Conservation (phyloP, 2,329 filamentous ascomycete genomes). For the Cladophialophora chaetospira region DNA sequence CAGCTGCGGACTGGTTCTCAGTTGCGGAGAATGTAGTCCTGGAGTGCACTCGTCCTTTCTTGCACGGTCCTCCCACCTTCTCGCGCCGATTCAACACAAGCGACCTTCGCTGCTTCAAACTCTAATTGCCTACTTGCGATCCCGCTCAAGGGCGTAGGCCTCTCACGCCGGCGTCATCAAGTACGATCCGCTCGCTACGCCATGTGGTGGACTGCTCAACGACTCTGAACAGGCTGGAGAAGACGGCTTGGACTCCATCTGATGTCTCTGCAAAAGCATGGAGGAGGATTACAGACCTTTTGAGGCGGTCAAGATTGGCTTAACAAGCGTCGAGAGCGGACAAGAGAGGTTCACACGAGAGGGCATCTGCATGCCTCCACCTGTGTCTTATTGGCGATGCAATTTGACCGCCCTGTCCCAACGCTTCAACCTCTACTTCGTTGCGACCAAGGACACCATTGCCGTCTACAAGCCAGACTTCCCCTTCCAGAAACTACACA, state of each 20-base stretch:
- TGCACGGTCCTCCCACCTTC: neutral
- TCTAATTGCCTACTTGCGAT: no score
- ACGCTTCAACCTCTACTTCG: slow-evolving; percentile 50
- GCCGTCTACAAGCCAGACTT: slow-evolving; percentile 49
- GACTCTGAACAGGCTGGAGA: neutral
- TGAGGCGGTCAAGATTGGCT: slow-evolving; percentile 25
- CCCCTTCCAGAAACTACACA: slow-evolving; percentile 43
- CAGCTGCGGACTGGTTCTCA: no score
- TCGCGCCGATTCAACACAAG: no score
- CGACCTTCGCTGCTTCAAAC: no score
- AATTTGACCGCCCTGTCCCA: slow-evolving; percentile 53
- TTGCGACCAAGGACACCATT: slow-evolving; percentile 44
- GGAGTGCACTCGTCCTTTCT: neutral
- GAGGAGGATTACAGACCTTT: slow-evolving; percentile 29
- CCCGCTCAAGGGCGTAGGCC: no score
- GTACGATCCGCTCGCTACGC: neutral
- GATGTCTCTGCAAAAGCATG: slow-evolving; percentile 16
- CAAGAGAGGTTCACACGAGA: slow-evolving; percentile 39
- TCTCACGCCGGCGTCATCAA: neutral
- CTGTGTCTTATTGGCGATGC: slow-evolving; percentile 44
- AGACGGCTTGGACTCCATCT: neutral
- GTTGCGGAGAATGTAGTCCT: no score
- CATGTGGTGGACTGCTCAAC: slow-evolving; percentile 1
- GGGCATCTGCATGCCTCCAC: slow-evolving; percentile 37
- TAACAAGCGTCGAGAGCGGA: slow-evolving; percentile 25